Evolutionary conservation across 345 rosid genomes (phyloP).

Genomic region (Populus simonii): DNA sequence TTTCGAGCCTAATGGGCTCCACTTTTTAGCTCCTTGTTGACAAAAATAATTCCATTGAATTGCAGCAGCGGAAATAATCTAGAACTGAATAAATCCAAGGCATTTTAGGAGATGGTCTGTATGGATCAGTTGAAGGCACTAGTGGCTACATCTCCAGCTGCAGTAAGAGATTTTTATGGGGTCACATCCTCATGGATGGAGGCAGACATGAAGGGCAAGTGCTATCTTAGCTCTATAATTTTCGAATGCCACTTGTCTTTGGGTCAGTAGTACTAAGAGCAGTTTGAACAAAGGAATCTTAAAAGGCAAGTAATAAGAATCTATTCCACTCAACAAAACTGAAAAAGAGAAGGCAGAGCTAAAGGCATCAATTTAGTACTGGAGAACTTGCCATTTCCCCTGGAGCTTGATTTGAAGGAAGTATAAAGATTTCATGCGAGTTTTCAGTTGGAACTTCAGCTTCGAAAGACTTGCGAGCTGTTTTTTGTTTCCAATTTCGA

Average conservation of each 20-base stretch:
- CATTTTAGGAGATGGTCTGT: neutral
- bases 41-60: neutral
- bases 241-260: neutral
- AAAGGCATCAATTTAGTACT: neutral
- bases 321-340: neutral
- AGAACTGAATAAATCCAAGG: neutral
- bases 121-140: neutral
- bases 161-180: neutral
- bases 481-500: neutral
- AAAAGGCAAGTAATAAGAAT: too few relatives aligned
- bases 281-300: neutral
- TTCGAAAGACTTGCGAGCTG: neutral
- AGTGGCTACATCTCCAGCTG: neutral
- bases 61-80: neutral
- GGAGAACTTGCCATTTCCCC: neutral
- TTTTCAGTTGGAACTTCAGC: neutral
- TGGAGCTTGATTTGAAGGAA: neutral
- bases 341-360: neutral
- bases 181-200: neutral
- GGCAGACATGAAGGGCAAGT: neutral
- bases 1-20: neutral
- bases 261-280: neutral
- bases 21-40: neutral
- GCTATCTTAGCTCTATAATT: neutral
- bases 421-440: neutral